phyloP scores from a whole-genome alignment of 495 filamentous ascomycete species.

The Aspergillus ellipticus region DNA sequence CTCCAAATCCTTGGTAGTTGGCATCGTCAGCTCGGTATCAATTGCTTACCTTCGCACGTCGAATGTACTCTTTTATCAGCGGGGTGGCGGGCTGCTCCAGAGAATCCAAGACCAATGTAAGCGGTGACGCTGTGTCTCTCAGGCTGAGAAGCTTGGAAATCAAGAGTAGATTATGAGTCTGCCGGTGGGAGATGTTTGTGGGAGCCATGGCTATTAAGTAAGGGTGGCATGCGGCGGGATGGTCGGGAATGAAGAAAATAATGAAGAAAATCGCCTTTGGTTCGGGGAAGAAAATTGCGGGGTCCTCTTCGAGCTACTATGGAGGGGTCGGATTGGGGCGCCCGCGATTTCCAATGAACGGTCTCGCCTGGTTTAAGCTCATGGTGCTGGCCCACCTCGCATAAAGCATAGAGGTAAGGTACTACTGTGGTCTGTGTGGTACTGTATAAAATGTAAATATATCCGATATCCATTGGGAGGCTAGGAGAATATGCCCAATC shows the following conservation, averaged over 20 bases:
- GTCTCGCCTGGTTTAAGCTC: conserved; percentile 1
- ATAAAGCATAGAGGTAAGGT: background rate
- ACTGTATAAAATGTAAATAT: no score
- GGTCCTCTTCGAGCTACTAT: conserved; percentile 5
- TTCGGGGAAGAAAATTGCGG: conserved; percentile 7
- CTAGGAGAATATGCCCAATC: no score
- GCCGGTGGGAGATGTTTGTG: conserved; percentile 57
- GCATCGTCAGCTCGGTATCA: background rate
- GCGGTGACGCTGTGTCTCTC: conserved; percentile 75
- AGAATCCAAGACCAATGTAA: conserved; percentile 81
- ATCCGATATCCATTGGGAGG: no score
- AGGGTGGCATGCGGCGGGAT: background rate
- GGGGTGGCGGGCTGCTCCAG: conserved; percentile 76
- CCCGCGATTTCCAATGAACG: conserved; percentile 20
- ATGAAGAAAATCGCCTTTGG: background rate
- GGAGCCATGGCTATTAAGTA: conserved; percentile 30
- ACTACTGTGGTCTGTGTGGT: no score
- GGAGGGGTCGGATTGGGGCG: conserved; percentile 17
- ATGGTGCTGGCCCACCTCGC: background rate
- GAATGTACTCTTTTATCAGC: conserved; percentile 68
- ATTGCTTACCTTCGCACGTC: conserved; percentile 63
- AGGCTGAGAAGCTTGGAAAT: conserved; percentile 79
- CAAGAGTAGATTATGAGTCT: conserved; percentile 81
- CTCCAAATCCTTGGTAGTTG: no score
- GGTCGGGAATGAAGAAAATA: background rate